Percentiles rank a stretch among this genome's conserved stretches.
phyloP scores from a whole-genome alignment of 768 basidiomycete genomes.

The Termitomyces sp. region DNA sequence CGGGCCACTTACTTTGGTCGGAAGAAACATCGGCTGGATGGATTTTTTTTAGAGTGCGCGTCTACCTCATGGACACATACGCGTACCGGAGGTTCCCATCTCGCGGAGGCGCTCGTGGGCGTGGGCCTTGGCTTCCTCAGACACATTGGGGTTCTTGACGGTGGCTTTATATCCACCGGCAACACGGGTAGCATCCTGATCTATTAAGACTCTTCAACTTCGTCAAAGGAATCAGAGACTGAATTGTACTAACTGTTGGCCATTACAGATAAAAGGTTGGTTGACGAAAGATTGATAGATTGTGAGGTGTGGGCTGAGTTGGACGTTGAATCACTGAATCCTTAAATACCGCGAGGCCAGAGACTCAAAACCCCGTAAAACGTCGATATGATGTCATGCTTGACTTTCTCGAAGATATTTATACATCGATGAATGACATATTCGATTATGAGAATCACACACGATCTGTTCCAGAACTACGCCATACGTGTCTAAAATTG shows the following conservation, averaged over 20 bases:
- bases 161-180: conserved; percentile 53
- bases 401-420: too few species aligned
- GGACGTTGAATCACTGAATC: too few species aligned
- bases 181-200: conserved; percentile 5
- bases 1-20: background rate
- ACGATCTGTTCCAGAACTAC: too few species aligned
- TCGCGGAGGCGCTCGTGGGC: conserved; percentile 41
- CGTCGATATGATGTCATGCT: too few species aligned
- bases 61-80: fast-evolving
- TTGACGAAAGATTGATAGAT: too few species aligned
- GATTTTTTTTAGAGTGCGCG: background rate
- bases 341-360: too few species aligned
- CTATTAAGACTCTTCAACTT: background rate
- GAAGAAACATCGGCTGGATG: background rate
- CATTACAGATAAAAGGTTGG: background rate
- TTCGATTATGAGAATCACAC: too few species aligned
- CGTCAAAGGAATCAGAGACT: background rate
- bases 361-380: too few species aligned
- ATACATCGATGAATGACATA: too few species aligned
- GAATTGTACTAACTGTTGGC: background rate
- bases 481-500: too few species aligned
- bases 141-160: conserved; percentile 52
- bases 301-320: too few species aligned
- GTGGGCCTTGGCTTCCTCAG: conserved; percentile 44
- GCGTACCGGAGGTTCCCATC: conserved; percentile 15